Evolutionary conservation across 176 grass and related monocot species (phyloP), one percentile per base, ranked within the genome.

Genomic region (Saccharum spontaneum): DNA sequence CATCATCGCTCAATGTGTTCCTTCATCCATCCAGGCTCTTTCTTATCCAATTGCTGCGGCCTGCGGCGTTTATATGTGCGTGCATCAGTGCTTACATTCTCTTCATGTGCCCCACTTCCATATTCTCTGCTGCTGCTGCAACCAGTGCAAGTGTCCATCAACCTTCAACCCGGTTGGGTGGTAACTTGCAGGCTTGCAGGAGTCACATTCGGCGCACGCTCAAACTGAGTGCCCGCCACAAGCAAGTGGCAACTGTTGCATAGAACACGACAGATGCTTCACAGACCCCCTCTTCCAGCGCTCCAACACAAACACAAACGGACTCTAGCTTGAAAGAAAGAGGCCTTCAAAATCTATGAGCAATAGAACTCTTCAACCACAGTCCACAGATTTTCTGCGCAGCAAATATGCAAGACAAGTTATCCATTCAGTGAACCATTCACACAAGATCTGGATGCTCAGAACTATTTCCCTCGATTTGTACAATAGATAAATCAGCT

Each of bases 91-190:
- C 24, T 7, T 45, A 17, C 26, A 73, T 79, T 20, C 44, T 45
- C n/a, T 65, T 23, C 37, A 43, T 31, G 59, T 28, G 43, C 39
- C 22, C 38, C 75, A 15, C 15, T 28, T 46, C 10, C 24, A 45
- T 33, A 37, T 79, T 46, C 60, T 20, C 37, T 43, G 76, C 50
- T 23, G 74, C 37, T 26, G 36, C 63, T 33, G 63, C 71, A 48
- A 49, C 23, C 23, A 73, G 71, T 49, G 71, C 61, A 79, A 79
- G 41, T 79, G 74, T 36, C 50, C 37, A 59, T 77, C 31, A 12
- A 76, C 5, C 55, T 76, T 8, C 73, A 36, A 7, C 8, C 48
- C 24, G 7, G 41, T 13, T 34, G 48, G 49, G 38, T 46, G 77
- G 41, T 38, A 64, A 64, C 76, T 28, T 5, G n/a, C 60, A 79